phyloP scores from a whole-genome alignment of 768 basidiomycete species.

The Ramaria rubella region DNA sequence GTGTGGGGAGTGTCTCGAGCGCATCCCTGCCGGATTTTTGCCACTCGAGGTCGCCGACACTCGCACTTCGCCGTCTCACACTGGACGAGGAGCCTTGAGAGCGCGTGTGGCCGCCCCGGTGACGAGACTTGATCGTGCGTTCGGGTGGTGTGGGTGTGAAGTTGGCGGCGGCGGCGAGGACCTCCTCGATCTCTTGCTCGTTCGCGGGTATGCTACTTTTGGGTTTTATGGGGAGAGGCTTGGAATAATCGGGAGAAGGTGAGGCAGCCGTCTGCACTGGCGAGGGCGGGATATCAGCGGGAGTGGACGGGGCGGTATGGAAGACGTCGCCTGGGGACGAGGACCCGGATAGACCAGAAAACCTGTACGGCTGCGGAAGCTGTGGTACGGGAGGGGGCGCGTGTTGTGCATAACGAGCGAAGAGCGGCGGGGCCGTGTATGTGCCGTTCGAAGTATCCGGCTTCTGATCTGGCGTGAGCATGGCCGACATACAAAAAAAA shows the following conservation, averaged over 20 bases:
- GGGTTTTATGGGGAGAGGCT: conserved; percentile 56
- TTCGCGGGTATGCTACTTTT: neutral
- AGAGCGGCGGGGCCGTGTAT: conserved; percentile 9
- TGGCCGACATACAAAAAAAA: conserved; percentile 17
- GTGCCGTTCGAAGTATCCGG: neutral
- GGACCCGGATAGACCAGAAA: neutral
- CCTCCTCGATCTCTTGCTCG: conserved; percentile 38
- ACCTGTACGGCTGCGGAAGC: conserved; percentile 39
- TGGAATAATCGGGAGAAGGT: conserved; percentile 36
- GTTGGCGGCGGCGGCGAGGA: conserved; percentile 54
- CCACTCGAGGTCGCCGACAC: conserved; percentile 58
- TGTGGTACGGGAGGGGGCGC: conserved; percentile 46
- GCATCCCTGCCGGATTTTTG: conserved; percentile 37
- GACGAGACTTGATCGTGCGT: conserved; percentile 23
- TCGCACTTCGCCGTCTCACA: conserved; percentile 64
- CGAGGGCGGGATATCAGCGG: no score
- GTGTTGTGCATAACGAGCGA: conserved; percentile 4
- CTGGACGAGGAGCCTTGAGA: conserved; percentile 19
- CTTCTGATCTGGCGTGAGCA: conserved; percentile 20
- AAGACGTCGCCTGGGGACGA: conserved; percentile 1
- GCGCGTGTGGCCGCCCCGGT: conserved; percentile 22
- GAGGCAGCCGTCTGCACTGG: conserved; percentile 49
- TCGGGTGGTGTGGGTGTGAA: conserved; percentile 27
- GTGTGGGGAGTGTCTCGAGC: conserved; percentile 32
- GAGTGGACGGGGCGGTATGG: conserved; percentile 20